Evolutionary conservation across 768 basidiomycete species (phyloP).

Genomic region (Tricholoma saponaceum): DNA sequence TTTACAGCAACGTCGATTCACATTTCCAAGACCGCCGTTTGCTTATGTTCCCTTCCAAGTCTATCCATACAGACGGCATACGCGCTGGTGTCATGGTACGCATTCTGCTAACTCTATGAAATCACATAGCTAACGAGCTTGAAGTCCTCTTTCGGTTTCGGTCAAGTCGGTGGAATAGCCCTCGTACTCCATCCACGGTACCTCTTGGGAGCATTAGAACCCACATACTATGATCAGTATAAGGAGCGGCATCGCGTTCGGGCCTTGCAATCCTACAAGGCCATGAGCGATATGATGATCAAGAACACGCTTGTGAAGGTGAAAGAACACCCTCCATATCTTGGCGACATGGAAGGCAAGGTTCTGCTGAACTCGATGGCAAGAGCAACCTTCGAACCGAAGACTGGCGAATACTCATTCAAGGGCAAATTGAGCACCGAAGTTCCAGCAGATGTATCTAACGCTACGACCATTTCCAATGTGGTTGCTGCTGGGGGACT

Average conservation of each 20-base stretch:
- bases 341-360: constrained; percentile 76
- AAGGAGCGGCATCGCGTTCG: constrained; percentile 62
- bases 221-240: constrained; percentile 78
- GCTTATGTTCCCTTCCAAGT: constrained; percentile 96
- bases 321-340: constrained; percentile 91
- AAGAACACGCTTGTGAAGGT: constrained; percentile 89
- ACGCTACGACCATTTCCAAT: constrained; percentile 61
- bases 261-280: constrained; percentile 73
- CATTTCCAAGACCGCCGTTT: constrained; percentile 85
- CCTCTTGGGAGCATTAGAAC: constrained; percentile 80
- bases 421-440: constrained; percentile 53
- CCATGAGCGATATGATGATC: constrained; percentile 96
- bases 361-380: constrained; percentile 93
- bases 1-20: constrained; percentile 82
- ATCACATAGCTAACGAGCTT: too few species aligned
- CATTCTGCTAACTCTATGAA: not conserved
- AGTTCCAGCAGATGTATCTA: constrained; percentile 55
- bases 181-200: constrained; percentile 89
- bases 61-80: constrained; percentile 92
- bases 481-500: constrained; percentile 37
- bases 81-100: constrained; percentile 82
- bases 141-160: constrained; percentile 94
- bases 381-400: constrained; percentile 73
- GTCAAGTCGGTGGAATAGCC: constrained; percentile 94
- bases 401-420: constrained; percentile 87